Evolutionary conservation across 306 rosid species (phyloP).

Genomic region (Quercus aquifolioides): DNA sequence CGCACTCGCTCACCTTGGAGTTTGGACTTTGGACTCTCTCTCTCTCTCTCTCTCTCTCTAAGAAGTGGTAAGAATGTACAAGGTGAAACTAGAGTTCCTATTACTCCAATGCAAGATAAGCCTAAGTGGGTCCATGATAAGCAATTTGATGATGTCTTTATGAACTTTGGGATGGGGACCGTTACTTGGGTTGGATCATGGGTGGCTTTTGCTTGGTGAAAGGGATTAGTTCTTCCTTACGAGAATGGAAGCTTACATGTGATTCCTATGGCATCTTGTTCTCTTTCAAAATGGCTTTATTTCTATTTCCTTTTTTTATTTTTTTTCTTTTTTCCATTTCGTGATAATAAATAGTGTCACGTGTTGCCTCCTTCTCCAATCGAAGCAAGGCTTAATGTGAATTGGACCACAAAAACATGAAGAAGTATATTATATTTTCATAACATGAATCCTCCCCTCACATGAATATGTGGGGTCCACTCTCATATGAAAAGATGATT

Average conservation of each 20-base stretch:
- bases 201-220: not conserved
- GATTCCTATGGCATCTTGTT: slow-evolving; percentile 58
- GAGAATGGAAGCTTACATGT: slow-evolving; percentile 37
- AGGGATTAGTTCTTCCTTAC: slow-evolving; percentile 21
- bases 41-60: not conserved
- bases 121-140: not conserved
- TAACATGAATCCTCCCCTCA: too few relatives aligned
- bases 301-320: not conserved
- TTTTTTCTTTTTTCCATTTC: not conserved
- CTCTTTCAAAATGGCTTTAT: slow-evolving; percentile 4
- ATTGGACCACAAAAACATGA: slow-evolving; percentile 33
- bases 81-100: too few relatives aligned
- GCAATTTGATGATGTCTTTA: not conserved
- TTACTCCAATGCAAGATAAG: too few relatives aligned
- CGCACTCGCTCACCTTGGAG: slow-evolving; percentile 41
- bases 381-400: rapidly evolving
- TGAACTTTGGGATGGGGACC: slow-evolving; percentile 4
- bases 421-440: too few relatives aligned
- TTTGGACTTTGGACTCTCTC: slow-evolving; percentile 18
- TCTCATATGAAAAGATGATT: rapidly evolving
- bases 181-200: not conserved
- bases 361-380: slow-evolving; percentile 26
- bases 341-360: slow-evolving; percentile 26
- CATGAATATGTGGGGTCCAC: too few relatives aligned
- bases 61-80: too few relatives aligned